Base-by-base conservation (phyloP, 805 yeast genomes). In the Spathaspora boniae region DNA sequence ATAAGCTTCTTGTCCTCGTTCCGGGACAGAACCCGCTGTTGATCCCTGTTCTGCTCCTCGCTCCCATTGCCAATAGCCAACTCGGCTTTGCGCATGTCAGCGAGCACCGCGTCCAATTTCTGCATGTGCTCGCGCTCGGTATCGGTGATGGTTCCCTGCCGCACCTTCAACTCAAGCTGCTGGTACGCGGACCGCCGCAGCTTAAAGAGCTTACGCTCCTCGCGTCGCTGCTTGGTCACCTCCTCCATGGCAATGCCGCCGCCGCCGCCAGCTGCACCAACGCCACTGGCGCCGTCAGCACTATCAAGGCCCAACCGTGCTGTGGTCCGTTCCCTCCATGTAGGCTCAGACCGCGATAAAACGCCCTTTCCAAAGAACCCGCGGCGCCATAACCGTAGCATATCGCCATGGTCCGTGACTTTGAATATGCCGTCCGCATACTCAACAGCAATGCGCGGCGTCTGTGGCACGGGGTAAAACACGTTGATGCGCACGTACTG, bases 281-380 rank as follows among this genome's bases (percentile, higher is more conserved):
- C 49, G 30, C 38, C 55, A 16, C 16, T 9, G 24, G 23, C 29
- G 26, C 22, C 21, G 4, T 11, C 17, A 23, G 36, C 39, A 51
- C 33, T n/a, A 17, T 56, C 70, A 25, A 75, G 50, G 9, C 73
- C 71, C 17, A 84, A 59, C 27, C 86, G 57, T 31, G 79, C 66
- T 24, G 37, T 58, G 1, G 86, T 78, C 36, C 97, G 68, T n/a
- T 65, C 67, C 29, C 54, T 58, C 97, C 98, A 93, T 0, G 96
- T 77, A 0, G 98, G 96, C 53, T 93, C 97, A 38, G 95, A 83
- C 44, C 98, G 68, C 23, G 96, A 85, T 29, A 88, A 62, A 2
- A 76, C 74, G 2, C 98, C 98, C 51, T 91, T 93, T 5, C 98
- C 98, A 53, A 87, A 93, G 53, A 88, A 93, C 1, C 98, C 98